phyloP scores from a whole-genome alignment of 495 filamentous ascomycete species.

The Viridothelium virens region DNA sequence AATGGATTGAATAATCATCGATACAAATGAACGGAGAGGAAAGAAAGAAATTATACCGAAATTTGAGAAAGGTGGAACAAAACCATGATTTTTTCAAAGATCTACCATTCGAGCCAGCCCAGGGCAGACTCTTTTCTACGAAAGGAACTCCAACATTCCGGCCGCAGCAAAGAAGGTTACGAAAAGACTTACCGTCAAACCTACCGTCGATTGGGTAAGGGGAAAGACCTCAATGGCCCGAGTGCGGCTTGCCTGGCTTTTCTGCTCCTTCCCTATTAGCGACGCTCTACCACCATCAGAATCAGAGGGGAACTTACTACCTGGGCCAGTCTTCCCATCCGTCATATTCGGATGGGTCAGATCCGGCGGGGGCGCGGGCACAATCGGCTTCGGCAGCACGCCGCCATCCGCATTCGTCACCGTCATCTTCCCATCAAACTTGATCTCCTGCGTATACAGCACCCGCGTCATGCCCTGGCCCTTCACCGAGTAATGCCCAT shows the following conservation, averaged over 20 bases:
- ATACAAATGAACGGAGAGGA: too few species aligned
- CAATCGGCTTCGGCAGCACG: constrained; percentile 1
- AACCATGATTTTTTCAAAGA: background rate
- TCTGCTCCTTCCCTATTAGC: background rate
- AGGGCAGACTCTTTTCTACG: background rate
- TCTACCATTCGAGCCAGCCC: background rate
- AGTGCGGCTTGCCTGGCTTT: background rate
- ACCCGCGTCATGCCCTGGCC: constrained; percentile 28
- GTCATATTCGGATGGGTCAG: too few species aligned
- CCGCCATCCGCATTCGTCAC: background rate
- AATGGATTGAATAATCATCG: too few species aligned
- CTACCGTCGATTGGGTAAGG: background rate
- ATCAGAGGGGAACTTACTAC: background rate
- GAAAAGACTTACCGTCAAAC: background rate
- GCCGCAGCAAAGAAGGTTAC: background rate
- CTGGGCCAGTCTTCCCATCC: too few species aligned
- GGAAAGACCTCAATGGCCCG: background rate
- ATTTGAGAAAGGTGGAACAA: background rate
- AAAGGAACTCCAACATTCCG: background rate
- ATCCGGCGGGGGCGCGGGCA: background rate
- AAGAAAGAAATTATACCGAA: too few species aligned
- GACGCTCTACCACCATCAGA: background rate
- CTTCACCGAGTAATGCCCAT: constrained; percentile 11
- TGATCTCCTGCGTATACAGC: constrained; percentile 14
- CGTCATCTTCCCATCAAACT: background rate